These are phyloP conservation scores for Yamadazyma trypodendri DNA, from an alignment of 1,139 yeast species.

Conservation along the genomic window DNA sequence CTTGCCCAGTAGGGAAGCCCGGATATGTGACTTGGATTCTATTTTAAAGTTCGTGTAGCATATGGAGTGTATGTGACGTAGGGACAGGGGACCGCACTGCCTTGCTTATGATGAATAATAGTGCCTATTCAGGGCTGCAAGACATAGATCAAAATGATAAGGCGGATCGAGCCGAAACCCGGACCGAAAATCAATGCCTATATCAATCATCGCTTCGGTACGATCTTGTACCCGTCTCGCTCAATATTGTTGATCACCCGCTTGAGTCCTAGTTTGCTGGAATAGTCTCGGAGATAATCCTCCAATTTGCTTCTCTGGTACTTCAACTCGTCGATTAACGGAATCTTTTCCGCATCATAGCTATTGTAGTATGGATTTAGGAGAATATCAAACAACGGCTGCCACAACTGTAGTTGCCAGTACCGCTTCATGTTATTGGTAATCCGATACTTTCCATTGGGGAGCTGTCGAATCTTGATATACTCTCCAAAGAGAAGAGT, in stretches of 20 bases:
- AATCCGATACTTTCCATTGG: constrained; percentile 33
- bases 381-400: constrained; percentile 58
- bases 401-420: constrained; percentile 76
- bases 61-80: no score
- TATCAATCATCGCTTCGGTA: constrained; percentile 9
- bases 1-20: no score
- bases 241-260: constrained; percentile 12
- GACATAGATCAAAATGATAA: no score
- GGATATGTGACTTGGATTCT: no score
- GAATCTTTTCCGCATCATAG: constrained; percentile 24
- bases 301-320: constrained; percentile 44
- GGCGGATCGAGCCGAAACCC: no score
- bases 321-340: constrained; percentile 39
- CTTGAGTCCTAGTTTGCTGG: constrained; percentile 10
- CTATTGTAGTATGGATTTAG: constrained; percentile 52
- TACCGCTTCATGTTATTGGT: constrained; percentile 60
- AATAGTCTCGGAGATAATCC: constrained; percentile 31
- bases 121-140: no score
- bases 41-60: no score
- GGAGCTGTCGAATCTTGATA: constrained; percentile 42
- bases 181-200: no score
- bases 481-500: constrained; percentile 67
- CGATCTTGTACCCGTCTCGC: constrained; percentile 7
- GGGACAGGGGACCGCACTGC: no score
- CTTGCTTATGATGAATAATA: no score